phyloP scores from a whole-genome alignment of 345 rosid genomes.

The Rhizophora mangle region DNA sequence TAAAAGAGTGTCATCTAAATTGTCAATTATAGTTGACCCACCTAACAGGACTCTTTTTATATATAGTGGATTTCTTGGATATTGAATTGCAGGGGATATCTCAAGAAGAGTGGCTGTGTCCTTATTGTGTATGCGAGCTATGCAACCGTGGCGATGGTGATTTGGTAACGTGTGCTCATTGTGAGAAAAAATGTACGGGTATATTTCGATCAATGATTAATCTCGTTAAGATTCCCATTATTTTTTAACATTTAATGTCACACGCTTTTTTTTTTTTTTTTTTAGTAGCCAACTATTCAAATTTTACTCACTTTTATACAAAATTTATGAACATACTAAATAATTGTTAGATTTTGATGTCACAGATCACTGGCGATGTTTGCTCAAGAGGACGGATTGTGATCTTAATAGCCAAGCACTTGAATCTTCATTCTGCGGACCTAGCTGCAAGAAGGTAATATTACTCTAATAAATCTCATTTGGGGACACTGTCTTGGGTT shows the following conservation, averaged over 20 bases:
- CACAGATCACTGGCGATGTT: background rate
- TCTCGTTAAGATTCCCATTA: background rate
- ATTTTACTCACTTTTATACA: no score
- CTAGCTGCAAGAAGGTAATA: background rate
- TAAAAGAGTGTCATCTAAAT: no score
- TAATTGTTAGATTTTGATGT: background rate
- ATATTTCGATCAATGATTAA: background rate
- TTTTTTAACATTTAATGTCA: background rate
- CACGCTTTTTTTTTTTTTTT: background rate
- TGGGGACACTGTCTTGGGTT: no score
- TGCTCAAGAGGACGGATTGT: background rate
- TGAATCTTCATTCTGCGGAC: background rate
- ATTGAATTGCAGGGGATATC: background rate
- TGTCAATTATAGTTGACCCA: background rate
- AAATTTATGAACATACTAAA: no score
- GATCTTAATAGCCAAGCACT: slow-evolving; percentile 1
- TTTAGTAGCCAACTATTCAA: background rate
- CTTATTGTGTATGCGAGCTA: background rate
- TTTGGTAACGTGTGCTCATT: background rate
- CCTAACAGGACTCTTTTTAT: background rate
- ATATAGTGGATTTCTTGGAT: background rate
- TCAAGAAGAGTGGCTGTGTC: background rate
- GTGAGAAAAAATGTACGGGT: background rate
- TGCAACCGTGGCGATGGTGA: background rate
- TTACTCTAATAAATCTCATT: no score